A percentile compares a stretch with the other conserved stretches of the same genome.
These are phyloP conservation scores for Cucurbita moschata DNA, from an alignment of 306 rosid species.

Conservation along the genomic window DNA sequence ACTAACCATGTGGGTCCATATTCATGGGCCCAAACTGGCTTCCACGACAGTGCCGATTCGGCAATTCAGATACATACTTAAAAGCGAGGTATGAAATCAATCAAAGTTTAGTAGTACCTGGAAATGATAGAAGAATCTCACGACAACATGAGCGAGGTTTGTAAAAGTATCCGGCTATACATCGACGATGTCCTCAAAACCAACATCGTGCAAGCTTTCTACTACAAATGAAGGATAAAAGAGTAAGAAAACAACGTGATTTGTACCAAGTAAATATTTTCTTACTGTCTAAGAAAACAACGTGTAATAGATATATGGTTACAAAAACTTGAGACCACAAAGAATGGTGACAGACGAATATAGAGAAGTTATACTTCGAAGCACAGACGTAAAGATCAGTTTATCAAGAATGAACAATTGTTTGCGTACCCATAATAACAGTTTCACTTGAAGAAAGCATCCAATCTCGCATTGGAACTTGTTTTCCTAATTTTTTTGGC, in stretches of 20 bases:
- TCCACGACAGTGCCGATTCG: background rate
- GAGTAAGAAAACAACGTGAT: background rate
- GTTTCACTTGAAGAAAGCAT: conserved; percentile 3
- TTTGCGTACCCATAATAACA: background rate
- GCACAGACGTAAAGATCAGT: background rate
- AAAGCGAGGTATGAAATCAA: background rate
- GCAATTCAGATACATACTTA: too few species aligned
- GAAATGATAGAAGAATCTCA: background rate
- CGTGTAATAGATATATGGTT: too few species aligned
- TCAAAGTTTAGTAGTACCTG: background rate
- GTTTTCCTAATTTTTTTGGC: background rate
- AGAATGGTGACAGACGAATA: background rate
- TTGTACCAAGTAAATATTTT: background rate
- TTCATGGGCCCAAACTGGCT: background rate
- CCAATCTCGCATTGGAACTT: background rate
- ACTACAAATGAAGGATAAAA: background rate
- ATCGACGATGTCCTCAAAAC: background rate
- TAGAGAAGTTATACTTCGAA: background rate
- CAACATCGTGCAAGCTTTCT: background rate
- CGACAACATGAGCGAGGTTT: background rate
- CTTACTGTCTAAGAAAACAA: background rate
- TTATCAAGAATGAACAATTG: background rate
- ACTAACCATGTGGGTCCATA: background rate
- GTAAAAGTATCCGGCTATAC: background rate
- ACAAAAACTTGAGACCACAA: background rate